Percentiles rank a stretch among this genome's conserved stretches.
Evolutionary conservation across 2,329 filamentous ascomycete genomes (phyloP).

Genomic region (Teratosphaeria zuluensis): DNA sequence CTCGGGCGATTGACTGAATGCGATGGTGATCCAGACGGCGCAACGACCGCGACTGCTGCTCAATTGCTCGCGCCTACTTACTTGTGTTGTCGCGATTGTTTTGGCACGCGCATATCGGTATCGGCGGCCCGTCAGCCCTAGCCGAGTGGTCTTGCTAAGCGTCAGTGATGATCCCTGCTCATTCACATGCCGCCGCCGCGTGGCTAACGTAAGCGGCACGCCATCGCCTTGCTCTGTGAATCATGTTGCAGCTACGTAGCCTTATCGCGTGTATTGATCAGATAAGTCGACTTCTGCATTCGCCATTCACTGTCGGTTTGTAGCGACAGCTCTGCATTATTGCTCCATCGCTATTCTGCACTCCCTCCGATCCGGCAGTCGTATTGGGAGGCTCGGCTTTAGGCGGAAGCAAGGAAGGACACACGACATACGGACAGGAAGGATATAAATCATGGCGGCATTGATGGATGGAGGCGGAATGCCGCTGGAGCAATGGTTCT

Average conservation of each 20-base stretch:
- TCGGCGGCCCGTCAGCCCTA: neutral
- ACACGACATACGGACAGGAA: constrained; percentile 3
- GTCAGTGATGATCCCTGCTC: neutral
- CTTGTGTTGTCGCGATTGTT: neutral
- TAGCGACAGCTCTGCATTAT: neutral
- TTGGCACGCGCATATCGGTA: constrained; percentile 5
- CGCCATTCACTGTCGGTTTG: neutral
- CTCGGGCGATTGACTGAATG: neutral
- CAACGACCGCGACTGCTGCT: neutral
- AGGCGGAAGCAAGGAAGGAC: neutral
- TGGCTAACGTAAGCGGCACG: neutral
- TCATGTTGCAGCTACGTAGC: neutral
- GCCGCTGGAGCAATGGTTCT: constrained; percentile 95
- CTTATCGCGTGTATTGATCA: neutral
- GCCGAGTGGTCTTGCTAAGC: neutral
- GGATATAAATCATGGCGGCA: constrained; percentile 34
- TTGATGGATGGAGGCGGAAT: constrained; percentile 39
- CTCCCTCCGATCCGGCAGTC: neutral
- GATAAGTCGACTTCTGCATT: neutral
- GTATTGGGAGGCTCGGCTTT: neutral
- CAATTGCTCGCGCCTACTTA: neutral
- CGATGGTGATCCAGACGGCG: neutral
- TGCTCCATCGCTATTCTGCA: neutral
- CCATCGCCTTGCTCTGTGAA: neutral
- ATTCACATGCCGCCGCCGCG: neutral